A percentile compares a stretch with the other conserved stretches of the same genome.
Evolutionary conservation across 306 rosid species (phyloP).

Genomic region (Quercus suber): DNA sequence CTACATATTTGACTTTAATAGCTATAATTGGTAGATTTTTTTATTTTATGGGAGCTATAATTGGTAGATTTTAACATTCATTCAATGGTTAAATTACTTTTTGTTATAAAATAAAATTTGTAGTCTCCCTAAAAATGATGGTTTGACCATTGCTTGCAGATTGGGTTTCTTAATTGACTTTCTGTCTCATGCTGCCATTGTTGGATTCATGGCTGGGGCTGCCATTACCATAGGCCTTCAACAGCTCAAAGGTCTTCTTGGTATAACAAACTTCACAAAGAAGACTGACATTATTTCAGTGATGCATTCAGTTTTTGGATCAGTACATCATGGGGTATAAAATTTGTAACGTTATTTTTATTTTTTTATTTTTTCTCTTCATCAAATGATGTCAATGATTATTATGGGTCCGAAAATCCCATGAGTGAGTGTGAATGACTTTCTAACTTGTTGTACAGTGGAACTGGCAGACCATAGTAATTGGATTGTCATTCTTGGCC

Average conservation of each 20-base stretch:
- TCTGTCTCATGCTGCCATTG: constrained; percentile 86
- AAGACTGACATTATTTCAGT: constrained; percentile 77
- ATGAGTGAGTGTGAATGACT: background rate
- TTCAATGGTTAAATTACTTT: too few relatives aligned
- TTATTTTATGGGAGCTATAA: too few relatives aligned
- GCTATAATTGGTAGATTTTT: too few relatives aligned
- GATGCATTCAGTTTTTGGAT: constrained; percentile 48
- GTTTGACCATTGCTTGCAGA: constrained; percentile 31
- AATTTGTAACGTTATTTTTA: too few relatives aligned
- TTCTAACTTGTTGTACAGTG: constrained; percentile 47
- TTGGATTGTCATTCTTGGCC: constrained; percentile 61
- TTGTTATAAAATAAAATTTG: too few relatives aligned
- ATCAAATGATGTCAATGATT: too few relatives aligned
- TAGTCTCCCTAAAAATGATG: background rate
- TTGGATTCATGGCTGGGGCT: constrained; percentile 95
- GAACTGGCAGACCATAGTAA: constrained; percentile 80
- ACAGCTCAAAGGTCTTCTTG: constrained; percentile 86
- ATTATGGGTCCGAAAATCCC: background rate
- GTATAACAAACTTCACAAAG: constrained; percentile 57
- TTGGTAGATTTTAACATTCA: too few relatives aligned
- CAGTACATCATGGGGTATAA: constrained; percentile 70
- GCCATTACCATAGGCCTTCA: constrained; percentile 82
- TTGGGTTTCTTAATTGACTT: constrained; percentile 88
- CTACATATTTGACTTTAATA: too few relatives aligned
- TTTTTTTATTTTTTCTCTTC: background rate